These are phyloP conservation scores for Sisymbrium altissimum DNA, from an alignment of 345 rosid species.

Conservation along the genomic window DNA sequence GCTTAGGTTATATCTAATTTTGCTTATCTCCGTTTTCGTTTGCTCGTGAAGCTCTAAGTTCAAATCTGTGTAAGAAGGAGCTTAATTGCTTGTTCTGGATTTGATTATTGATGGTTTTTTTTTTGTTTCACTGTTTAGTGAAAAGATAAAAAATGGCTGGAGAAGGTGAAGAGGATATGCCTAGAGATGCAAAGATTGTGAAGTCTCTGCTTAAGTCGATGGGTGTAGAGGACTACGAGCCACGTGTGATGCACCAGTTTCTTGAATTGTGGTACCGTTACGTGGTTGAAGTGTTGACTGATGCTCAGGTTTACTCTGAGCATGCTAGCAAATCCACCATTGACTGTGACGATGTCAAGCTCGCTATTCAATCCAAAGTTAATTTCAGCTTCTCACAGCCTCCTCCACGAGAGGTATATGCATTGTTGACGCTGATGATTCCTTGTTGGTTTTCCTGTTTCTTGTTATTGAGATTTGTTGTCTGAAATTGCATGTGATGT, in stretches of 20 bases:
- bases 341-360: slow-evolving; percentile 86
- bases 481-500: not conserved
- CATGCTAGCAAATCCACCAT: slow-evolving; percentile 79
- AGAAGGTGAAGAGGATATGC: slow-evolving; percentile 60
- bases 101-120: not conserved
- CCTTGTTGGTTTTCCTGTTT: not conserved
- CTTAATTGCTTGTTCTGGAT: not conserved
- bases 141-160: slow-evolving; percentile 39
- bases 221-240: slow-evolving; percentile 93
- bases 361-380: slow-evolving; percentile 85
- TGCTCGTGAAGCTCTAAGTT: not conserved
- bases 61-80: not conserved
- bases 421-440: not conserved
- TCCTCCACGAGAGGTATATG: slow-evolving; percentile 80
- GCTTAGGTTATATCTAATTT: not conserved
- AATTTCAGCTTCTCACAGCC: slow-evolving; percentile 94
- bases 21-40: not conserved
- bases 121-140: not conserved
- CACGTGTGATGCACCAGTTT: slow-evolving; percentile 83
- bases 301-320: slow-evolving; percentile 88
- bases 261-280: slow-evolving; percentile 91
- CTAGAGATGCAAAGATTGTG: slow-evolving; percentile 88
- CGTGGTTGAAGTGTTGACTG: slow-evolving; percentile 71
- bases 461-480: not conserved
- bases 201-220: slow-evolving; percentile 76